Base-by-base conservation (phyloP, 768 basidiomycete genomes). In the Leccinum uliginosum region DNA sequence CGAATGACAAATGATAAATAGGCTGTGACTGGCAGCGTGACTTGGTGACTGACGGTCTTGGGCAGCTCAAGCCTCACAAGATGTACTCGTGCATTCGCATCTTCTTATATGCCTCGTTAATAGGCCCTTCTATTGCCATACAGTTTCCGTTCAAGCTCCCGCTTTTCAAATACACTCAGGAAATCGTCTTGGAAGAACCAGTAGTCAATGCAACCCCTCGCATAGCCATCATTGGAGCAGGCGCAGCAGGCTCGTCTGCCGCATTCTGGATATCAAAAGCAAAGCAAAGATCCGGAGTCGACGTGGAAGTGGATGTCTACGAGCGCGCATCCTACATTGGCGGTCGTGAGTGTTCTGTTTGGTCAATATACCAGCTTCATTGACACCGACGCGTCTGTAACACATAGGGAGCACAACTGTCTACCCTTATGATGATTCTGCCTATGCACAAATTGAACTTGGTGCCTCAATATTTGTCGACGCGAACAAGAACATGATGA, bases 161-260 rank as follows among this genome's bases (percentile, higher is more conserved):
- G 5, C 80, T 86, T 66, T 77, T 85, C 67, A 77, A 78, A 47
- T 61, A 70, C 45, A 74, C 67, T 27, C 57, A 69, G 44, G 59
- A 65, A 43, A 59, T 61, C 35, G 3, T 63, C 24, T 49, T 26
- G 21, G 64, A 66, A 49, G 59, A 64, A 35, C 62, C 67, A 46
- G 50, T 2, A 57, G 57, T 29, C 63, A 64, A 44, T 59, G 58
- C 52, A 55, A 51, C 76, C 0, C 81, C 85, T 46, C 74, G 86
- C 48, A 79, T 97, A 62, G 94, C 93, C 8, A 85, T 97, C 65
- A 83, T 97, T 53, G 94, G 94, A 17, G 93, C 94, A 0, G 94
- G 94, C 26, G 93, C 94, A 14, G 91, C 79, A 10, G 94, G 94
- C 9, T 83, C 83, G 15, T 88, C 91, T 24, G 89, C 93, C 21